These are phyloP conservation scores for Tricholoma sp. DNA, from an alignment of 768 basidiomycete genomes.

Conservation along the genomic window DNA sequence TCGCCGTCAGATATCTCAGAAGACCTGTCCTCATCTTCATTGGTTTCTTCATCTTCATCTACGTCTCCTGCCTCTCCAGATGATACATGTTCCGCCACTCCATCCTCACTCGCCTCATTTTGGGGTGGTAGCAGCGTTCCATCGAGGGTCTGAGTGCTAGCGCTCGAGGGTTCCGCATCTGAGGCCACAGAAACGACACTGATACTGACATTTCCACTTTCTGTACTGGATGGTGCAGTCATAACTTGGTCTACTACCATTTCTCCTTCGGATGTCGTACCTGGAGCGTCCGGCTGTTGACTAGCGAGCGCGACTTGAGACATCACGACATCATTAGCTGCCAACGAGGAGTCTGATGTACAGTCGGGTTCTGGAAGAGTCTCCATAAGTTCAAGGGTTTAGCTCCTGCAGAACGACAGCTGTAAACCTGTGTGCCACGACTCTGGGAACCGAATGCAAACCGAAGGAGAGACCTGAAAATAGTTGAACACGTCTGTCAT, in stretches of 20 bases:
- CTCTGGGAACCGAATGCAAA: neutral
- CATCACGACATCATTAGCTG: neutral
- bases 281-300: neutral
- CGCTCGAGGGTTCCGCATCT: neutral
- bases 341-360: neutral
- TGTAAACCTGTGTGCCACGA: no score
- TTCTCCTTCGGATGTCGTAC: neutral
- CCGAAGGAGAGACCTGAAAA: no score
- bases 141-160: neutral
- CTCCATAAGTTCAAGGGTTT: neutral
- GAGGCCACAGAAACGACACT: neutral
- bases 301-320: neutral
- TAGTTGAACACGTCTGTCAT: neutral
- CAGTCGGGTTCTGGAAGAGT: neutral
- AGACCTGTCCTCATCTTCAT: conserved; percentile 9
- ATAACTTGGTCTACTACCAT: neutral
- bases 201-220: neutral
- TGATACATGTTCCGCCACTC: neutral
- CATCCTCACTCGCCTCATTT: neutral
- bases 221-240: neutral
- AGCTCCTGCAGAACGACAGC: neutral
- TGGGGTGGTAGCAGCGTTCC: neutral
- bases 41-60: neutral
- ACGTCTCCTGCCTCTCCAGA: neutral
- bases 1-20: conserved; percentile 7